A percentile compares a stretch with the other conserved stretches of the same genome.
These are phyloP conservation scores for Dactylellina parvicollis DNA, from an alignment of 2,329 filamentous ascomycete species.

Conservation along the genomic window DNA sequence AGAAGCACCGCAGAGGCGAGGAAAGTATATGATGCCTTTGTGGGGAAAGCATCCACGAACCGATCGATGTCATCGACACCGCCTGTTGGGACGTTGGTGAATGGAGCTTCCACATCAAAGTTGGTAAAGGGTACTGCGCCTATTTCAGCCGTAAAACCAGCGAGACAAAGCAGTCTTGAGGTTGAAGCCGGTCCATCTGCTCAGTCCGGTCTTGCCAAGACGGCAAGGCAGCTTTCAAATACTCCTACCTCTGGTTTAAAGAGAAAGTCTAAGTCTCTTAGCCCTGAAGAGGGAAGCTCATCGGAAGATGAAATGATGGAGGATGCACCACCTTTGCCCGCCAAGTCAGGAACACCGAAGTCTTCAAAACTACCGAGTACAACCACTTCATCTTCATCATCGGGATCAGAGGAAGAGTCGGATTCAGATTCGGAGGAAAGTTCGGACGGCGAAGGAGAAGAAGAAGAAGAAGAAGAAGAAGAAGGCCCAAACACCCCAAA, in stretches of 20 bases:
- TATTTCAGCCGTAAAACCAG: neutral
- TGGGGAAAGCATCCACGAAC: conserved; percentile 21
- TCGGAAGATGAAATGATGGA: conserved; percentile 34
- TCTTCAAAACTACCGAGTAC: conserved; percentile 9
- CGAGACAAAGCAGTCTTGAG: neutral
- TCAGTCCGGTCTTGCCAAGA: neutral
- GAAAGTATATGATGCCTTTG: conserved; percentile 31
- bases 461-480: conserved; percentile 53
- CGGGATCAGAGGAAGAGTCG: conserved; percentile 42
- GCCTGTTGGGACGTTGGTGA: conserved; percentile 5
- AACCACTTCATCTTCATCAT: conserved; percentile 8
- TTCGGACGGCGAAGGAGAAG: conserved; percentile 51
- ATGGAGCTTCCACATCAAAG: neutral
- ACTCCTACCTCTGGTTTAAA: neutral
- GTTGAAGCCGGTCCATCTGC: neutral
- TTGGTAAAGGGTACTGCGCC: conserved; percentile 2
- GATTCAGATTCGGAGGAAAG: conserved; percentile 8
- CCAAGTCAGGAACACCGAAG: neutral
- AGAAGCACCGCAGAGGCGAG: conserved; percentile 26
- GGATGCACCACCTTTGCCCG: conserved; percentile 28
- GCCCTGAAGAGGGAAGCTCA: conserved; percentile 3
- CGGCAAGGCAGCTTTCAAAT: neutral
- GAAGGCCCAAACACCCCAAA: conserved; percentile 53
- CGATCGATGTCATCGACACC: conserved; percentile 31
- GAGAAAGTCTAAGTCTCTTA: conserved; percentile 9